These are phyloP conservation scores for Crucihimalaya himalaica DNA, from an alignment of 345 rosid genomes.

Conservation along the genomic window DNA sequence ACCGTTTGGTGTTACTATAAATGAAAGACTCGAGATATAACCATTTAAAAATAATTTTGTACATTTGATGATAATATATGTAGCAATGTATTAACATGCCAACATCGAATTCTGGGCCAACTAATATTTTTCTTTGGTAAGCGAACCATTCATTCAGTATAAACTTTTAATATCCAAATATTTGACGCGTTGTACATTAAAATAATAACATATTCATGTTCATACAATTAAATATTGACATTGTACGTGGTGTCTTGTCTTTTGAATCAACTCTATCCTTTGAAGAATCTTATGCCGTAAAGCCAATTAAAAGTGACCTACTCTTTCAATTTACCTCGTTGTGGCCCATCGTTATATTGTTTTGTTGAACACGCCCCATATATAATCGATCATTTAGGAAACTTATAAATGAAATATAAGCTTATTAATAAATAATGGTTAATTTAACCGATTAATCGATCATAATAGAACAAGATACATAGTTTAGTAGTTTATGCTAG, in stretches of 20 bases:
- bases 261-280: conserved; percentile 20
- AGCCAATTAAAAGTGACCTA: conserved; percentile 10
- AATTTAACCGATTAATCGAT: not conserved
- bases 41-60: not conserved
- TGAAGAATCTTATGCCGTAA: conserved; percentile 3
- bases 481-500: too few species aligned
- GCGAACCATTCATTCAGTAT: conserved; percentile 24
- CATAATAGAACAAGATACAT: too few species aligned
- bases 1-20: not conserved
- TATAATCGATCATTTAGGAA: conserved; percentile 20
- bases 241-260: conserved; percentile 24
- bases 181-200: conserved; percentile 15
- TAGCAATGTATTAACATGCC: conserved; percentile 30
- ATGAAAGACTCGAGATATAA: not conserved
- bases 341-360: conserved; percentile 7
- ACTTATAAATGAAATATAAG: not conserved
- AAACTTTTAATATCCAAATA: not conserved
- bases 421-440: not conserved
- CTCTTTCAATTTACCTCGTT: conserved; percentile 2
- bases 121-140: conserved; percentile 26
- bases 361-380: conserved; percentile 5
- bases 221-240: not conserved
- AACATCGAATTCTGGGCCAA: conserved; percentile 36
- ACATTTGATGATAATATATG: conserved; percentile 14
- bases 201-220: not conserved